A percentile compares a stretch with the other conserved stretches of the same genome.
Evolutionary conservation across 2,329 filamentous ascomycete species (phyloP).

Genomic region (Aspergillus aculeatus): DNA sequence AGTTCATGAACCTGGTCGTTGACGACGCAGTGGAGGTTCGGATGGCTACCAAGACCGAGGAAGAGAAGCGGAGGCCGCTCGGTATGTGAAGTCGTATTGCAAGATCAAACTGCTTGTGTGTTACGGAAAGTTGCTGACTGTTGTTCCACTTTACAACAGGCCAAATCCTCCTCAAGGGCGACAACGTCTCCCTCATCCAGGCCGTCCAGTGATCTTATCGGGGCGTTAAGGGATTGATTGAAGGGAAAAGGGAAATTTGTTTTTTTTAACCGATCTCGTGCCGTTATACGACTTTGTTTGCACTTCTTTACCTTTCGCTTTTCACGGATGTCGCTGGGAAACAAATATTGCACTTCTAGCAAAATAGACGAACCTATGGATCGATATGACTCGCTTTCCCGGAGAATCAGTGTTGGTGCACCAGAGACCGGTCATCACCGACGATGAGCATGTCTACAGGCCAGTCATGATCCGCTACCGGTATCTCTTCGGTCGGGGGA

Average conservation of each 20-base stretch:
- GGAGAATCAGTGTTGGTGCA: constrained; percentile 27
- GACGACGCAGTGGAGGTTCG: constrained; percentile 94
- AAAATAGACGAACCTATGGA: constrained; percentile 20
- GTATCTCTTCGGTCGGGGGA: constrained; percentile 62
- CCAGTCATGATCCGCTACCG: constrained; percentile 74
- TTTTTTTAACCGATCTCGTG: constrained; percentile 4
- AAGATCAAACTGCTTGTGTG: neutral
- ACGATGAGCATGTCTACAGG: constrained; percentile 74
- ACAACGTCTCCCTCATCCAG: constrained; percentile 83
- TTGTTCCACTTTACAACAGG: constrained; percentile 48
- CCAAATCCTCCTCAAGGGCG: constrained; percentile 82
- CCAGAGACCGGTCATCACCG: constrained; percentile 63
- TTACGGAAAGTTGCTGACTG: constrained; percentile 12
- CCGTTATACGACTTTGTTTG: constrained; percentile 13
- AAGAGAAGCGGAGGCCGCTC: constrained; percentile 73
- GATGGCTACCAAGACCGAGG: constrained; percentile 75
- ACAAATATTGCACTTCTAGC: constrained; percentile 18
- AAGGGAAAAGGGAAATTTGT: neutral
- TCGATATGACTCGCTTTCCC: constrained; percentile 19
- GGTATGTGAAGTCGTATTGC: constrained; percentile 55
- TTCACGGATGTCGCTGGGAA: constrained; percentile 21
- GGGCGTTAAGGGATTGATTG: constrained; percentile 8
- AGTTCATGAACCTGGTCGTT: constrained; percentile 98
- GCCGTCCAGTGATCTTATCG: constrained; percentile 37
- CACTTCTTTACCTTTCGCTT: constrained; percentile 13